Conservation (phyloP, 495 filamentous ascomycete species). For the Hypoxylon fuscum region DNA sequence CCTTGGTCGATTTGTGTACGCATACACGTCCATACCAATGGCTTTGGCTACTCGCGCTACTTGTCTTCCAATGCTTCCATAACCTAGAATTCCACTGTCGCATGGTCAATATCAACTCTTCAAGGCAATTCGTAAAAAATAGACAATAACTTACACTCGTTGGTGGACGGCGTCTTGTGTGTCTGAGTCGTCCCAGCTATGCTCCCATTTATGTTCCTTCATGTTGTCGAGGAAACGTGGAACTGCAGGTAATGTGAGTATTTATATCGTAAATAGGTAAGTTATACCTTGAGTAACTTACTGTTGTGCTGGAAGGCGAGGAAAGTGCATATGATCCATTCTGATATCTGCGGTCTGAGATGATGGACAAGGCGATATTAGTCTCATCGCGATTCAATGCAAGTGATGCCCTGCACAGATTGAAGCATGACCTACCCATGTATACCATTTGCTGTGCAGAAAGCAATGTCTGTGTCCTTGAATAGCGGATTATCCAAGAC, state of each 20-base stretch:
- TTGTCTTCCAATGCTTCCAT: conserved; percentile 85
- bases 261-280: background rate
- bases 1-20: conserved; percentile 76
- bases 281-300: conserved; percentile 34
- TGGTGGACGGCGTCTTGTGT: conserved; percentile 56
- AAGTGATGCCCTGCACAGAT: background rate
- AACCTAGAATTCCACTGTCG: conserved; percentile 77
- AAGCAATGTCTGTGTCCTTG: conserved; percentile 66
- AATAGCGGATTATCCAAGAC: conserved; percentile 70
- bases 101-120: background rate
- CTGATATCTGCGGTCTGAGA: conserved; percentile 75
- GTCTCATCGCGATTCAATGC: background rate
- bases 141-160: conserved; percentile 50
- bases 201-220: conserved; percentile 62
- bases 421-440: conserved; percentile 32
- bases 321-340: conserved; percentile 73
- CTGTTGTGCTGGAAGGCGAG: conserved; percentile 58
- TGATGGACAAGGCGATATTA: background rate
- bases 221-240: conserved; percentile 64
- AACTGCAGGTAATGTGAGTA: conserved; percentile 43
- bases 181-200: conserved; percentile 40
- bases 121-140: background rate
- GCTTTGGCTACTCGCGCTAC: conserved; percentile 73
- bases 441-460: conserved; percentile 70
- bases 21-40: conserved; percentile 82